Evolutionary conservation across 306 rosid species (phyloP).

Genomic region (Macrotyloma uniflorum): DNA sequence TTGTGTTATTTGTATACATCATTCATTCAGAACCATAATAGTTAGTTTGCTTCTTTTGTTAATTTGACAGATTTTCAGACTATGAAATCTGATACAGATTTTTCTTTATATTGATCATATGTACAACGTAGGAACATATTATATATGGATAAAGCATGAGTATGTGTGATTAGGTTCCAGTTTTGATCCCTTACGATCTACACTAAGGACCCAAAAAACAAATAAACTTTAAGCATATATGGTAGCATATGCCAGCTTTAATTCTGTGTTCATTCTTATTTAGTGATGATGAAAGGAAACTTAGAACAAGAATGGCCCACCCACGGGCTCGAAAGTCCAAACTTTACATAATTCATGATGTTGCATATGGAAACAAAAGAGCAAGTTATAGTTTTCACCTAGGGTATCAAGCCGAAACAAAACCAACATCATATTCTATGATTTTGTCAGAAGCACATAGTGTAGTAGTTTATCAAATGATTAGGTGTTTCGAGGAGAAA

Average conservation of each 20-base stretch:
- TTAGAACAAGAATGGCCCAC: slow-evolving; percentile 28
- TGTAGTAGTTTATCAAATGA: slow-evolving; percentile 16
- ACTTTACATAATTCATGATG: slow-evolving; percentile 9
- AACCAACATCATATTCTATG: slow-evolving; percentile 8
- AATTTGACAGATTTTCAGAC: no score
- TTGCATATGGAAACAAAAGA: slow-evolving; percentile 11
- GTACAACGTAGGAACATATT: no score
- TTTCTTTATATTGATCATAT: no score
- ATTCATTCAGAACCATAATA: not conserved
- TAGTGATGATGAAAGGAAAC: not conserved
- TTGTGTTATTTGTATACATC: not conserved
- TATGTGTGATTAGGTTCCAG: no score
- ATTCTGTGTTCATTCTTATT: not conserved
- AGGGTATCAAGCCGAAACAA: not conserved
- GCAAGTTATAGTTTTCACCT: not conserved
- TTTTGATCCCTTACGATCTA: no score
- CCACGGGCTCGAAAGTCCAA: slow-evolving; percentile 13
- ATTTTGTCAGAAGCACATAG: slow-evolving; percentile 4
- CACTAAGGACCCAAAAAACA: not conserved
- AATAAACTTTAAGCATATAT: slow-evolving; percentile 23
- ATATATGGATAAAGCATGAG: no score
- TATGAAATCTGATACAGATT: no score
- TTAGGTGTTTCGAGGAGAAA: slow-evolving; percentile 26
- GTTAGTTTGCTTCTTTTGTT: no score
- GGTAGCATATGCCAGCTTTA: slow-evolving; percentile 27